These are phyloP conservation scores for Mycena maculata DNA, from an alignment of 768 basidiomycete genomes.

Conservation along the genomic window DNA sequence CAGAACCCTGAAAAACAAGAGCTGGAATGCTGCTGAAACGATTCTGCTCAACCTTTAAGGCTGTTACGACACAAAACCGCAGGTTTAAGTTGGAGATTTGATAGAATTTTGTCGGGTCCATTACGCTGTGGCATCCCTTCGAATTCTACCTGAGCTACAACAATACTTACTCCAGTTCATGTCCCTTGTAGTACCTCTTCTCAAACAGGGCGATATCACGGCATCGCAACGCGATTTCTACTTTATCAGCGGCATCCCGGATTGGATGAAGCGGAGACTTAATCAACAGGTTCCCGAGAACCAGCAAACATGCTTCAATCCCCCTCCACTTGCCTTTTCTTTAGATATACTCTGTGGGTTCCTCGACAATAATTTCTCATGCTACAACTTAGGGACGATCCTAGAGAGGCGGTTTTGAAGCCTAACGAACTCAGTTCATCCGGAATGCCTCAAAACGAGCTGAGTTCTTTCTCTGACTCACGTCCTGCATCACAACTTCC, in stretches of 20 bases:
- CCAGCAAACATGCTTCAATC: not conserved
- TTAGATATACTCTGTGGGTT: not conserved
- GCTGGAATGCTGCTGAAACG: not conserved
- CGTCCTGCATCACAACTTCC: not conserved
- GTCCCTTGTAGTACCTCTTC: not conserved
- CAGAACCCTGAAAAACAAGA: no score
- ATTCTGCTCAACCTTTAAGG: not conserved
- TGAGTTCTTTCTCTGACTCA: not conserved
- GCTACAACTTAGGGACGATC: not conserved
- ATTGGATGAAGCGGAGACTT: not conserved
- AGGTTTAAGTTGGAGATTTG: not conserved
- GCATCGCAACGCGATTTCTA: slow-evolving; percentile 1
- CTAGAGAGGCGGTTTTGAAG: not conserved
- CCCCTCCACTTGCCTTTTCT: not conserved
- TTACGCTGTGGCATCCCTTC: not conserved
- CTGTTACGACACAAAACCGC: not conserved
- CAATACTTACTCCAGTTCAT: not conserved
- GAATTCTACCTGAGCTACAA: no score
- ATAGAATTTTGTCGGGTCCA: not conserved
- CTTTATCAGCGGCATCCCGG: not conserved
- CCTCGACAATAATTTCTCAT: not conserved
- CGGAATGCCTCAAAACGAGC: not conserved
- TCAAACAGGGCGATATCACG: not conserved
- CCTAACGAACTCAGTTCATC: not conserved
- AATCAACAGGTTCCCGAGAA: not conserved